Conservation (phyloP, 495 filamentous ascomycete genomes). For the Podospora sp. region DNA sequence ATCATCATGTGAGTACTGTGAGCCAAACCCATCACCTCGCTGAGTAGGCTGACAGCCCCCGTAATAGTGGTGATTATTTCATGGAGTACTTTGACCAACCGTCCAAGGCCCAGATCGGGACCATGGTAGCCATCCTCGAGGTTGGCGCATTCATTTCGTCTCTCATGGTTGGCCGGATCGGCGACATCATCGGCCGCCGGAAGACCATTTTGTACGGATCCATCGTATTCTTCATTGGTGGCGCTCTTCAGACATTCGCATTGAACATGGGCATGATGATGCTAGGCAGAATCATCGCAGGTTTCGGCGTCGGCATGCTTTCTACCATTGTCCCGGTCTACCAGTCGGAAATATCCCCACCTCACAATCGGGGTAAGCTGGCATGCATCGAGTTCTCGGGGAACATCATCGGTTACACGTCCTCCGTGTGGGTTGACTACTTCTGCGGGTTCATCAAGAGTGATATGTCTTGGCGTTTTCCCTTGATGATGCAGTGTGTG, state of each 20-base stretch:
- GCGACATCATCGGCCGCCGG: slow-evolving; percentile 87
- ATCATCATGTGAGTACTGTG: slow-evolving; percentile 82
- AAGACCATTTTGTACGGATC: slow-evolving; percentile 94
- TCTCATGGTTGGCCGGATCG: slow-evolving; percentile 81
- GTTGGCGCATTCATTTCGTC: slow-evolving; percentile 92
- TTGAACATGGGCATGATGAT: slow-evolving; percentile 89
- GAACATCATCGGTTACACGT: slow-evolving; percentile 92
- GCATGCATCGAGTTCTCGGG: slow-evolving; percentile 98
- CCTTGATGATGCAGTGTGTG: slow-evolving; percentile 87
- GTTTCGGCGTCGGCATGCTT: slow-evolving; percentile 88
- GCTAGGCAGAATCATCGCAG: slow-evolving; percentile 85
- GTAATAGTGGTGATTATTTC: slow-evolving; percentile 75
- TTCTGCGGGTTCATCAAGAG: slow-evolving; percentile 88
- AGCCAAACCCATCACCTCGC: no score
- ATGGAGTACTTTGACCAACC: slow-evolving; percentile 91
- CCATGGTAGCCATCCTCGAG: slow-evolving; percentile 95
- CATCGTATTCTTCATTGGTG: slow-evolving; percentile 86
- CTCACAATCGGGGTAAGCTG: slow-evolving; percentile 91
- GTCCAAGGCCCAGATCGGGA: slow-evolving; percentile 79
- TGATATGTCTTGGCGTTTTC: slow-evolving; percentile 87
- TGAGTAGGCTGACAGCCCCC: neutral
- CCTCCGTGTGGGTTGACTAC: slow-evolving; percentile 98
- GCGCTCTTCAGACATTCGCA: slow-evolving; percentile 81
- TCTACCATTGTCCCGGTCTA: slow-evolving; percentile 98
- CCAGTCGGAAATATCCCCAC: slow-evolving; percentile 96